Conservation (phyloP, 352 stramenopile species). For the Pythium chondricola region DNA sequence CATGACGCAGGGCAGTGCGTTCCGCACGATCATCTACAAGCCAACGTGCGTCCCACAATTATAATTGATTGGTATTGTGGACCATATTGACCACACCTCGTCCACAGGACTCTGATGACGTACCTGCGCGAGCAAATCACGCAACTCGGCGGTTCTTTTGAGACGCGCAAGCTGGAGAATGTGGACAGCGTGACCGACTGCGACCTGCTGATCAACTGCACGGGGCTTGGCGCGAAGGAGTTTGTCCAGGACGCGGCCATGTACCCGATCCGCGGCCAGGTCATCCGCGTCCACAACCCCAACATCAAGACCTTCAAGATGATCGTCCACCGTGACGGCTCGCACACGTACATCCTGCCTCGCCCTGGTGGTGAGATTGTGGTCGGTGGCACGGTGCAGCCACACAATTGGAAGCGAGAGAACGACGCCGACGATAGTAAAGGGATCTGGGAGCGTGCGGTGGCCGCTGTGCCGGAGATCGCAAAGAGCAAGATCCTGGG, state of each 20-base stretch:
- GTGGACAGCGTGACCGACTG: constrained; percentile 30
- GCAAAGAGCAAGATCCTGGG: constrained; percentile 33
- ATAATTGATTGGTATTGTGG: neutral
- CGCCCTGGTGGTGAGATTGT: constrained; percentile 53
- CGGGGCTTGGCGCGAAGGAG: constrained; percentile 30
- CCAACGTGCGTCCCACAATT: constrained; percentile 21
- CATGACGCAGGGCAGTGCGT: constrained; percentile 42
- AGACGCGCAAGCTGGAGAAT: constrained; percentile 27
- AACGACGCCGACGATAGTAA: constrained; percentile 37
- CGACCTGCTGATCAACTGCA: constrained; percentile 62
- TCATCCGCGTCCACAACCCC: constrained; percentile 29
- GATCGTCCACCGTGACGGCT: constrained; percentile 30
- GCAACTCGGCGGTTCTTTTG: constrained; percentile 39
- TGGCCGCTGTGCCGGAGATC: constrained; percentile 32
- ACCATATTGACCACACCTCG: no score
- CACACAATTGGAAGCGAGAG: constrained; percentile 40
- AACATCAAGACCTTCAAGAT: constrained; percentile 44
- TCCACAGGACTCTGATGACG: constrained; percentile 42
- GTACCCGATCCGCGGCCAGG: constrained; percentile 55
- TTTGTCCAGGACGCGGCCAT: constrained; percentile 35
- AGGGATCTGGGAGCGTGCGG: constrained; percentile 47
- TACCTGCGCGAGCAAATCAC: constrained; percentile 41
- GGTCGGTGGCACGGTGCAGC: constrained; percentile 56
- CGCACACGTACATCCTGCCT: constrained; percentile 67
- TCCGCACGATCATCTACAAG: constrained; percentile 65